Base-by-base conservation (phyloP, 2,329 filamentous ascomycete species). In the Zymoseptoria tritici region DNA sequence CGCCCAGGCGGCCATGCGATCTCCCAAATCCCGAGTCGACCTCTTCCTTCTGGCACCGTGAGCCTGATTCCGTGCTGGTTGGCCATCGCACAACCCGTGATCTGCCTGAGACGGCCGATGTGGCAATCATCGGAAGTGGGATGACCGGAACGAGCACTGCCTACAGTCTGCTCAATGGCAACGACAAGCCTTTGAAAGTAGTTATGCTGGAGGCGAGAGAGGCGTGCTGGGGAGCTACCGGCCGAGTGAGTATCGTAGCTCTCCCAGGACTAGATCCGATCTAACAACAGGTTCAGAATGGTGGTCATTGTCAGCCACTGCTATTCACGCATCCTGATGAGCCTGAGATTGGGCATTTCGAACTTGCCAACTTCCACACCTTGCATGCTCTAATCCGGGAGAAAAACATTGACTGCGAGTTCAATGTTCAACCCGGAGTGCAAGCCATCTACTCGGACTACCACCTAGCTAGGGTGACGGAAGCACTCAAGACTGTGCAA, bases 161-260 rank as follows among this genome's bases (percentile, higher is more conserved):
- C 3, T 80, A 84, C 63, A 85, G 83, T 69, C 77, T 56, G 62
- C 69, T 61, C 8, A 60, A 61, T 2, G 57, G 60, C 16, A 73
- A 81, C 76, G 66, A 73, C 42, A 68, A 75, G 49, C 77, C 79
- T 4, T 75, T 80, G 60, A 78, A 75, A n/a, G 81, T 91, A 7
- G 78, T 92, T 5, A 81, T 92, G 77, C 78, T 93, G 4, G 89
- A 93, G 74, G 89, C 89, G 13, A 80, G 89, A 67, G 89, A 92
- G 76, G 88, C 86, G 3, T 92, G 89, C 70, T 91, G 84, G 83
- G 89, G 89, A 19, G 89, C 89, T n/a, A 93, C 89, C 1, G 89
- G 89, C n/a, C 77, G 89, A 69, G 87, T 89, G 69, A 79, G 84
- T 79, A 5, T 22, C 21, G 21, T 22, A 22, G 21, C 21, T 22